Conservation (phyloP, 2,329 filamentous ascomycete species). For the Paraphoma sp. region DNA sequence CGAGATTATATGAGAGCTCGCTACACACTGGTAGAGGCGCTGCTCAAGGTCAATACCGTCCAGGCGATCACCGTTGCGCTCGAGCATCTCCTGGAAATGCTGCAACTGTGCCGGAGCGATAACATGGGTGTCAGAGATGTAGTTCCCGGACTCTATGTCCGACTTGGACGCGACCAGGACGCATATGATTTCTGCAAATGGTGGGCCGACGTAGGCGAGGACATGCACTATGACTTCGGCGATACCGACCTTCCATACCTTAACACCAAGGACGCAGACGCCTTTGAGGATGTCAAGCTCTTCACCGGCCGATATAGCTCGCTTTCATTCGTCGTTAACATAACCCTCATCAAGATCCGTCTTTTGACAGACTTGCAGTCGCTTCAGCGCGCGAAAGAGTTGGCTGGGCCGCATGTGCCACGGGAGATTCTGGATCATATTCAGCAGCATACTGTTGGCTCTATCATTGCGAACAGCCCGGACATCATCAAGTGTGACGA, state of each 20-base stretch:
- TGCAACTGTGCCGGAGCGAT: constrained; percentile 54
- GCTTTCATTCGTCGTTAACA: constrained; percentile 22
- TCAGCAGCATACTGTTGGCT: constrained; percentile 19
- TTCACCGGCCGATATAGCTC: not conserved
- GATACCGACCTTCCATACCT: constrained; percentile 45
- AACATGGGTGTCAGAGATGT: constrained; percentile 53
- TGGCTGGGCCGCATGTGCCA: constrained; percentile 27
- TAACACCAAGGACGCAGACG: constrained; percentile 50
- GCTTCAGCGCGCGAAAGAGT: constrained; percentile 19
- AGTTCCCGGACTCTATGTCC: constrained; percentile 53
- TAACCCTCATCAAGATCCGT: constrained; percentile 47
- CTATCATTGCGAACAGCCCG: not conserved
- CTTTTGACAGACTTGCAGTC: constrained; percentile 41
- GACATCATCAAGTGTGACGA: not conserved
- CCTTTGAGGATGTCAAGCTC: constrained; percentile 48
- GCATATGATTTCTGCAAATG: constrained; percentile 58
- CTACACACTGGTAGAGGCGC: constrained; percentile 8
- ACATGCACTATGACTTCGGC: constrained; percentile 45
- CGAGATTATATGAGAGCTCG: not conserved
- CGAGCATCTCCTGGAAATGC: constrained; percentile 47
- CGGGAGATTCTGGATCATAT: constrained; percentile 38
- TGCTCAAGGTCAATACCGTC: constrained; percentile 45
- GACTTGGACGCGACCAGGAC: constrained; percentile 58
- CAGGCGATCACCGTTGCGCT: constrained; percentile 46
- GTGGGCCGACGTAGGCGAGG: constrained; percentile 48